These are phyloP conservation scores for Talaromyces verruculosus DNA, from an alignment of 2,329 filamentous ascomycete species.

Conservation along the genomic window DNA sequence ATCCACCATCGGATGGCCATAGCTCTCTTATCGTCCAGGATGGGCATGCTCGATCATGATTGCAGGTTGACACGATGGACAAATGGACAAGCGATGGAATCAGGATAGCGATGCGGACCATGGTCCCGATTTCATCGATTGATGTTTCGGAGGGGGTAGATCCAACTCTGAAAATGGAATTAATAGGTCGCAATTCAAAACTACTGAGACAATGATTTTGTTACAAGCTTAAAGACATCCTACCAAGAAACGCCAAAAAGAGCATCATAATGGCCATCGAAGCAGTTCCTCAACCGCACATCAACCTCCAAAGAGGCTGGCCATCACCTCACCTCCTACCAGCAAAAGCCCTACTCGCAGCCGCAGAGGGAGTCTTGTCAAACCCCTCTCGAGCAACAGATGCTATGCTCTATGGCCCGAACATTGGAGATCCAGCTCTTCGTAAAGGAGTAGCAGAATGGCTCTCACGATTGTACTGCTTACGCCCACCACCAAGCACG, in stretches of 20 bases:
- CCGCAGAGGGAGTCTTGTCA: background rate
- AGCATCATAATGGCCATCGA: background rate
- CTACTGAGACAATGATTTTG: background rate
- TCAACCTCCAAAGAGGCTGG: slow-evolving; percentile 12
- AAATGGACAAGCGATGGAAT: background rate
- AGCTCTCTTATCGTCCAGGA: background rate
- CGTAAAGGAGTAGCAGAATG: slow-evolving; percentile 5
- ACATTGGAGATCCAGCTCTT: slow-evolving; percentile 12
- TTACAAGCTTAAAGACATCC: background rate
- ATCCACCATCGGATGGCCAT: background rate
- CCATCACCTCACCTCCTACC: slow-evolving; percentile 5
- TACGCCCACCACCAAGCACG: slow-evolving; percentile 1
- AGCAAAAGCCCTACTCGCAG: background rate
- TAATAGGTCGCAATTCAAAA: background rate
- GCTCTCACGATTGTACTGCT: background rate
- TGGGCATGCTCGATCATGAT: background rate
- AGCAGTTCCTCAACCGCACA: background rate
- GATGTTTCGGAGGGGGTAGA: background rate
- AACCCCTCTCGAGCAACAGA: background rate
- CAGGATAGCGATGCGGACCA: background rate
- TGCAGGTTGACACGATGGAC: background rate
- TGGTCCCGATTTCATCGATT: background rate
- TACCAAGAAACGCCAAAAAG: background rate
- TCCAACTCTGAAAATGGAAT: background rate
- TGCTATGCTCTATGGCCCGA: slow-evolving; percentile 4